Conservation (phyloP, 257 asterid species). For the Mentha longifolia region DNA sequence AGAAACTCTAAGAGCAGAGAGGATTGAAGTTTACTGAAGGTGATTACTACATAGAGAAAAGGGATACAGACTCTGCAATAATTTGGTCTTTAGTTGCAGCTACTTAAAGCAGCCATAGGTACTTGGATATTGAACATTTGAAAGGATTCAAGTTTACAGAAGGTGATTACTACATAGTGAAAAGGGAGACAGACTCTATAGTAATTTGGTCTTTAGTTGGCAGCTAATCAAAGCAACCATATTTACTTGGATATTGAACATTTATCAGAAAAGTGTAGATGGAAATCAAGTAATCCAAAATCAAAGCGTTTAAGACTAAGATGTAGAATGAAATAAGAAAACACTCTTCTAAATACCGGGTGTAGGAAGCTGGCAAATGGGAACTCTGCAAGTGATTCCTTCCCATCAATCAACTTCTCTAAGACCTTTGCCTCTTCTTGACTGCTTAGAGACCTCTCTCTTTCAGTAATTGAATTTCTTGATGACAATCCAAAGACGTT, state of each 20-base stretch:
- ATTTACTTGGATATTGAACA: constrained; percentile 8
- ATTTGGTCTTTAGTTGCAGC: no score
- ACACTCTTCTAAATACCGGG: constrained; percentile 61
- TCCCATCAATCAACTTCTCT: constrained; percentile 65
- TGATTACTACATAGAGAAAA: no score
- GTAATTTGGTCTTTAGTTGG: constrained; percentile 20
- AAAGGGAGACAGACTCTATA: constrained; percentile 1
- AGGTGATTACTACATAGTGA: neutral
- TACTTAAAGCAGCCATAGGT: no score
- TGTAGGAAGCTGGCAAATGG: constrained; percentile 90
- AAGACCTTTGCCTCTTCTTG: constrained; percentile 47
- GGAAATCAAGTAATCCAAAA: constrained; percentile 15
- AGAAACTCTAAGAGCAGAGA: constrained; percentile 16
- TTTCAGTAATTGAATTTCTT: constrained; percentile 47
- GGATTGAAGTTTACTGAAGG: no score
- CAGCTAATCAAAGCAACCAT: constrained; percentile 12
- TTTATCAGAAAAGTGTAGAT: constrained; percentile 10
- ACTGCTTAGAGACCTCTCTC: constrained; percentile 41
- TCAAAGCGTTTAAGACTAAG: constrained; percentile 29
- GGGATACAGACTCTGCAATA: no score
- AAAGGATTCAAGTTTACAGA: constrained; percentile 18
- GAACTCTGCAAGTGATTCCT: constrained; percentile 93
- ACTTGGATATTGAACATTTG: no score
- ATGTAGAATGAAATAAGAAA: constrained; percentile 29
- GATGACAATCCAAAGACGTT: constrained; percentile 58